Evolutionary conservation across 2,329 filamentous ascomycete genomes (phyloP).

Genomic region (Fusarium sp.): DNA sequence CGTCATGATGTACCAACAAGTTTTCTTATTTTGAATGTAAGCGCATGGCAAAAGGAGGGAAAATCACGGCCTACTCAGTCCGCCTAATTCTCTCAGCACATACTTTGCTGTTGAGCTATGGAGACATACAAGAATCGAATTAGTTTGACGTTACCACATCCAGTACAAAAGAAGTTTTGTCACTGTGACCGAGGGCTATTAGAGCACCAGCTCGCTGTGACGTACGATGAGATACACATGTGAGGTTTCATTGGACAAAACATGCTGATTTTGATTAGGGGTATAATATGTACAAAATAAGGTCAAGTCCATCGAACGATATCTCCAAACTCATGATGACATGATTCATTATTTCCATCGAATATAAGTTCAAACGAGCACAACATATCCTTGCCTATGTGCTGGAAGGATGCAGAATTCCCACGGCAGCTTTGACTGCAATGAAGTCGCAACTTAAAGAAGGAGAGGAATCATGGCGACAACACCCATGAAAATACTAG

Average conservation of each 20-base stretch:
- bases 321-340: neutral
- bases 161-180: neutral
- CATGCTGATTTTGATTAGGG: slow-evolving; percentile 7
- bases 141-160: slow-evolving; percentile 1
- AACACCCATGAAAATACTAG: slow-evolving; percentile 39
- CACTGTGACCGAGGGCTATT: neutral
- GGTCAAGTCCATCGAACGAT: neutral
- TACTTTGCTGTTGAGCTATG: slow-evolving; percentile 14
- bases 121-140: slow-evolving; percentile 26
- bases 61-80: slow-evolving; percentile 17
- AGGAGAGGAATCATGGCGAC: slow-evolving; percentile 43
- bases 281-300: slow-evolving; percentile 20
- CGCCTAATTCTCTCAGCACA: slow-evolving; percentile 7
- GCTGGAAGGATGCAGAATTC: neutral
- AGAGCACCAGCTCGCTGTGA: neutral
- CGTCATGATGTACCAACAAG: slow-evolving; percentile 42
- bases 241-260: neutral
- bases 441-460: slow-evolving; percentile 28
- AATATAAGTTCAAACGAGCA: neutral
- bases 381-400: neutral
- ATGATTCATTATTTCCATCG: slow-evolving; percentile 25
- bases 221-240: neutral
- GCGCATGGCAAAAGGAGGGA: slow-evolving; percentile 30
- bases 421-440: neutral
- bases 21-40: slow-evolving; percentile 21